Conservation (phyloP, 148 eudicot species). For the Heliamphora exappendiculata region DNA sequence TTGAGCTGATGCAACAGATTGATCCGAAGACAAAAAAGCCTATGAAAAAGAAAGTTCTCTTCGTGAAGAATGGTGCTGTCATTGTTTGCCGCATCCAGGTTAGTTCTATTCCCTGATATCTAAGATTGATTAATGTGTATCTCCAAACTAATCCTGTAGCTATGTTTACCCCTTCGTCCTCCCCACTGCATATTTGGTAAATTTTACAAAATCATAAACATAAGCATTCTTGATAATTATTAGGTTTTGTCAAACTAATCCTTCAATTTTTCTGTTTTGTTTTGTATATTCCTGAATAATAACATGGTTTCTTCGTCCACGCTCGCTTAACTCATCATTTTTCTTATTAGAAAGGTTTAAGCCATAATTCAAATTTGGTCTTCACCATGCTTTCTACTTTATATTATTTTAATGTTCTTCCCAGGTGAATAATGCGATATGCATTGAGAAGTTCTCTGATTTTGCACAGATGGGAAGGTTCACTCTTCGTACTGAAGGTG, state of each 20-base stretch:
- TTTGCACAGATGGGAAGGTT: slow-evolving; percentile 57
- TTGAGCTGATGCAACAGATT: slow-evolving; percentile 70
- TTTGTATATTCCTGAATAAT: neutral
- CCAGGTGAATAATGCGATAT: slow-evolving; percentile 44
- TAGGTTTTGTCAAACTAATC: neutral
- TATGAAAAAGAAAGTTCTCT: slow-evolving; percentile 69
- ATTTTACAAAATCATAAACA: neutral
- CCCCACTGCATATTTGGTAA: neutral
- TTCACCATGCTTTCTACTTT: neutral
- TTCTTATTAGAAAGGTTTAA: neutral
- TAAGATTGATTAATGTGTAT: neutral
- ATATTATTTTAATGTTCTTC: neutral
- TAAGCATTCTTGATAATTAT: neutral
- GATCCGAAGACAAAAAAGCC: slow-evolving; percentile 74
- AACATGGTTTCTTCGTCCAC: neutral
- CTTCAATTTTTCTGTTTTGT: neutral
- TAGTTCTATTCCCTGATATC: neutral
- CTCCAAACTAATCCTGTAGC: neutral
- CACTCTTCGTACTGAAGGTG: slow-evolving; percentile 66
- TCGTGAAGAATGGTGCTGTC: slow-evolving; percentile 78
- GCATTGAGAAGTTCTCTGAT: slow-evolving; percentile 48
- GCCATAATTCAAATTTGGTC: neutral
- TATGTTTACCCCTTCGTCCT: neutral
- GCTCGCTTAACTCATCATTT: neutral
- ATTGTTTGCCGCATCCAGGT: slow-evolving; percentile 92